A percentile compares a stretch with the other conserved stretches of the same genome.
phyloP scores from a whole-genome alignment of 192 early-diverging fungal species.

The Entomortierella beljakovae region DNA sequence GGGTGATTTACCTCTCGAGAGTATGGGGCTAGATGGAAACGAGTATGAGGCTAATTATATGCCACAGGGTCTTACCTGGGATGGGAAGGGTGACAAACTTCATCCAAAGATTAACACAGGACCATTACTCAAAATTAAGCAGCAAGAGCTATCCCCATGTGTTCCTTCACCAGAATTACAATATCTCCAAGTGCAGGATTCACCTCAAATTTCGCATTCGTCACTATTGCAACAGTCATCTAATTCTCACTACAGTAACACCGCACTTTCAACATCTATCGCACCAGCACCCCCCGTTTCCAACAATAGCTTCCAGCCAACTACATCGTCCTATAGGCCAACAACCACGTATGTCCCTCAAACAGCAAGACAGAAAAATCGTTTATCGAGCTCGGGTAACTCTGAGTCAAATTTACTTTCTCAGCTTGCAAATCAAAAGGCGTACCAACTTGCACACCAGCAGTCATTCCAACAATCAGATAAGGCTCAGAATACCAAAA shows the following conservation, averaged over 20 bases:
- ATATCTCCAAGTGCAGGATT: slow-evolving; percentile 30
- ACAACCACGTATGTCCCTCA: slow-evolving; percentile 43
- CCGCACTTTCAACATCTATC: not conserved
- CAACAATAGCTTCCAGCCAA: slow-evolving; percentile 6
- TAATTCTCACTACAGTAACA: not conserved
- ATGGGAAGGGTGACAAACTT: slow-evolving; percentile 3
- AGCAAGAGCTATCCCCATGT: slow-evolving; percentile 3
- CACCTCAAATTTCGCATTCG: slow-evolving; percentile 18
- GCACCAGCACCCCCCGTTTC: not conserved
- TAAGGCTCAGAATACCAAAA: not conserved
- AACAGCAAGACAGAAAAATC: slow-evolving; percentile 20
- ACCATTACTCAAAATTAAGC: slow-evolving; percentile 8
- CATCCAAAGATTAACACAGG: slow-evolving; percentile 21
- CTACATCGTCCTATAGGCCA: slow-evolving; percentile 25
- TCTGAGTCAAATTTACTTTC: not conserved
- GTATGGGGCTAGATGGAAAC: slow-evolving; percentile 22
- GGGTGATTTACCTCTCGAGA: no score
- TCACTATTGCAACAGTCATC: not conserved
- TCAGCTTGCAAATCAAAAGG: slow-evolving; percentile 12
- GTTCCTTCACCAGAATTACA: slow-evolving; percentile 39
- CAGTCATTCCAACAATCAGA: slow-evolving; percentile 10
- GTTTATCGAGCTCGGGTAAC: slow-evolving; percentile 7
- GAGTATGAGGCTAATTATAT: slow-evolving; percentile 2
- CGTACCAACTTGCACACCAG: slow-evolving; percentile 19
- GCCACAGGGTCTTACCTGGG: slow-evolving; percentile 6